A percentile compares a stretch with the other conserved stretches of the same genome.
Evolutionary conservation across 176 grass and related monocot genomes (phyloP).

Genomic region (Pharus latifolius): DNA sequence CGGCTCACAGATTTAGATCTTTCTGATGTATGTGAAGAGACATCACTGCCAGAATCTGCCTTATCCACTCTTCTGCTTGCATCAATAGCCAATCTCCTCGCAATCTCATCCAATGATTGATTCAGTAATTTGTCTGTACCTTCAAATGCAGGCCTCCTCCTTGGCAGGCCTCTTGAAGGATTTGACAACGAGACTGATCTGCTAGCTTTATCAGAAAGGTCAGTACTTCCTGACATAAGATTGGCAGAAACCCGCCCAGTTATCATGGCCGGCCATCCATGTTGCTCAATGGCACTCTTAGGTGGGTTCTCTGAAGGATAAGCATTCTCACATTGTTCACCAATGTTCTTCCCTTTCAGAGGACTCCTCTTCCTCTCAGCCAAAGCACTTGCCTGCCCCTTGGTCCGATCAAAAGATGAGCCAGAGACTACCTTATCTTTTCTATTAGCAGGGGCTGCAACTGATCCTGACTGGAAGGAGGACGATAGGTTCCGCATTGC

Average conservation of each 20-base stretch:
- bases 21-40: constrained; percentile 22
- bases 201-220: constrained; percentile 33
- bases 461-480: constrained; percentile 63
- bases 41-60: constrained; percentile 13
- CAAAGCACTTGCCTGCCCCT: neutral
- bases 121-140: constrained; percentile 10
- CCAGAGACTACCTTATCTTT: constrained; percentile 26
- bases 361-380: constrained; percentile 69
- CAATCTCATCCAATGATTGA: constrained; percentile 39
- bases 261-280: constrained; percentile 57
- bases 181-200: constrained; percentile 22
- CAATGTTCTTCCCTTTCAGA: constrained; percentile 48
- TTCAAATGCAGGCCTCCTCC: constrained; percentile 24
- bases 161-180: constrained; percentile 38
- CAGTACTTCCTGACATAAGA: constrained; percentile 30
- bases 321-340: constrained; percentile 58
- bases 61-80: constrained; percentile 28
- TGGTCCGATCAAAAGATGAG: constrained; percentile 16
- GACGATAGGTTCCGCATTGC: constrained; percentile 75
- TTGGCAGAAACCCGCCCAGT: constrained; percentile 31
- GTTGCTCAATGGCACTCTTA: constrained; percentile 40
- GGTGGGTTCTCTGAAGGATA: constrained; percentile 30
- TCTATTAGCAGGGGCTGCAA: constrained; percentile 32
- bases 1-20: constrained; percentile 40
- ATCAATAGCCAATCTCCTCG: constrained; percentile 36